Percentiles rank a stretch among this genome's conserved stretches.
phyloP scores from a whole-genome alignment of 306 rosid species.

The Quercus robur region DNA sequence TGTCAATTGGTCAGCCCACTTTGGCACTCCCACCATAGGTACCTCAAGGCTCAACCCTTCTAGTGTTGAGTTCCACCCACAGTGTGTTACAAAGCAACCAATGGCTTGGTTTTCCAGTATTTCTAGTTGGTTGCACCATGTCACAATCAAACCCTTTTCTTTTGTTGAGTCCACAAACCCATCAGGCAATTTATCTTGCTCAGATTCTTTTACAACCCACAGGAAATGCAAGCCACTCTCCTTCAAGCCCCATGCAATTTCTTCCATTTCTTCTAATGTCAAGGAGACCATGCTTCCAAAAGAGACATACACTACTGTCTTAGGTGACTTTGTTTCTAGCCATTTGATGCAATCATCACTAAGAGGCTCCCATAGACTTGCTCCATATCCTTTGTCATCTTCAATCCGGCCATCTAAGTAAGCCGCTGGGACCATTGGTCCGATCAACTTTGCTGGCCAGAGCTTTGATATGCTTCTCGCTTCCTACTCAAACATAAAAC shows the following conservation, averaged over 20 bases:
- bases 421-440: constrained; percentile 53
- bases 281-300: constrained; percentile 57
- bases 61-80: constrained; percentile 72
- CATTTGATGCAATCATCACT: constrained; percentile 37
- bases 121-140: constrained; percentile 69
- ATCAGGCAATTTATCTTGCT: constrained; percentile 29
- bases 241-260: constrained; percentile 37
- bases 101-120: constrained; percentile 42
- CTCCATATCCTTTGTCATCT: constrained; percentile 52
- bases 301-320: constrained; percentile 40
- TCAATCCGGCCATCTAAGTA: constrained; percentile 43
- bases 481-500: constrained; percentile 21
- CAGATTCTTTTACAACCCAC: constrained; percentile 46
- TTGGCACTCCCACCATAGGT: constrained; percentile 63
- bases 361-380: constrained; percentile 44
- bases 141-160: constrained; percentile 39
- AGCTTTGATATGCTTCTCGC: constrained; percentile 15
- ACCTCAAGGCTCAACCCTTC: constrained; percentile 66
- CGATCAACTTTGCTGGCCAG: constrained; percentile 43
- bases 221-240: constrained; percentile 35
- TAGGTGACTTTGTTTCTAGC: constrained; percentile 37
- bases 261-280: constrained; percentile 31
- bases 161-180: constrained; percentile 24
- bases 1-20: constrained; percentile 60
- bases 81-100: constrained; percentile 60